phyloP scores from a whole-genome alignment of 352 stramenopile species.

The Pythium brassicae region DNA sequence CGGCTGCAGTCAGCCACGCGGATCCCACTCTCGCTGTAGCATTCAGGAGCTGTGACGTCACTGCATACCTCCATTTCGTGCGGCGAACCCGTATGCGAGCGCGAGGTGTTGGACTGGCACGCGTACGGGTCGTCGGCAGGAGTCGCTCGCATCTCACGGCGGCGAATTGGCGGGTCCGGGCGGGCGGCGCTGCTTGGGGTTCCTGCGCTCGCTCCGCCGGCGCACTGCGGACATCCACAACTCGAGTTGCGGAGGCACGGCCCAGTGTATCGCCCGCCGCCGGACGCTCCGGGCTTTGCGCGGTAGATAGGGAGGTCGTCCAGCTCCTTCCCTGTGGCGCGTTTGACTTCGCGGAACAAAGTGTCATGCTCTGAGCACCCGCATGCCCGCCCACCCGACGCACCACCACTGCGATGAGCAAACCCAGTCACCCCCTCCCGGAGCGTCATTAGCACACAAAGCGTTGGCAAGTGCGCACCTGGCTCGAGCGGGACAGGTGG shows the following conservation, averaged over 20 bases:
- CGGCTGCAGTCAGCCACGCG: not conserved
- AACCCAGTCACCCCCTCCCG: not conserved
- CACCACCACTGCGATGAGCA: slow-evolving; percentile 22
- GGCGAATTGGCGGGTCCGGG: slow-evolving; percentile 26
- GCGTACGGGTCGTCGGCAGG: slow-evolving; percentile 22
- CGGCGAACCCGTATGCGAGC: slow-evolving; percentile 14
- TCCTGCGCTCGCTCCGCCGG: slow-evolving; percentile 17
- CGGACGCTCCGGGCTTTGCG: slow-evolving; percentile 6
- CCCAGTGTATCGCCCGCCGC: slow-evolving; percentile 18
- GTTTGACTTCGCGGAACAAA: slow-evolving; percentile 80
- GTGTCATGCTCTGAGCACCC: slow-evolving; percentile 64
- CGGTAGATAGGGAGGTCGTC: slow-evolving; percentile 53
- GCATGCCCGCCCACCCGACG: not conserved
- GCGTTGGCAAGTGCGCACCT: slow-evolving; percentile 23
- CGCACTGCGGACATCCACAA: slow-evolving; percentile 64
- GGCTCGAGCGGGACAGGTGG: slow-evolving; percentile 34
- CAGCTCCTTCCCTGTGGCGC: slow-evolving; percentile 59
- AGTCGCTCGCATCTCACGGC: slow-evolving; percentile 25
- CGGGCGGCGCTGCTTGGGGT: slow-evolving; percentile 3
- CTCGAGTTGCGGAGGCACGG: slow-evolving; percentile 71
- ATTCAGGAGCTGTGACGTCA: too few relatives aligned
- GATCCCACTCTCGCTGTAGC: not conserved
- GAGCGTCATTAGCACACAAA: not conserved
- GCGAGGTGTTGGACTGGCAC: slow-evolving; percentile 24
- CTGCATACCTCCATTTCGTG: slow-evolving; percentile 51